These are phyloP conservation scores for Hypoxylon perforatum DNA, from an alignment of 495 filamentous ascomycete species.

Conservation along the genomic window DNA sequence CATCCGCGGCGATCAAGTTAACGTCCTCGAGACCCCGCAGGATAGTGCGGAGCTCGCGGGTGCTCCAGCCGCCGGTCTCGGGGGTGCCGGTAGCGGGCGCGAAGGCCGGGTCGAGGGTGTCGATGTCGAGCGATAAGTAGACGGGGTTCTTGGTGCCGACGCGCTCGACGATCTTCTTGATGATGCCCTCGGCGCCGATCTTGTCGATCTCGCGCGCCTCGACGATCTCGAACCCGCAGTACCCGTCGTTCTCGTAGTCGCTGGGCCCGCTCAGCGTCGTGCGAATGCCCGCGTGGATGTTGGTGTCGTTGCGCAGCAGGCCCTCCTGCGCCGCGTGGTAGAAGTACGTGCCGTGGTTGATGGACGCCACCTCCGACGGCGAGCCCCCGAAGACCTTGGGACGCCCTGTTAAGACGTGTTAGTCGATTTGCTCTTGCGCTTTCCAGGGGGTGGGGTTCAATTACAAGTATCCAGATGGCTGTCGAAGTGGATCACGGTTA, in stretches of 20 bases:
- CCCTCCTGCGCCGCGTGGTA: slow-evolving; percentile 83
- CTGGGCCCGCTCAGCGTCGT: slow-evolving; percentile 76
- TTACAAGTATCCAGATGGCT: slow-evolving; percentile 81
- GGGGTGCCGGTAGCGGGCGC: slow-evolving; percentile 81
- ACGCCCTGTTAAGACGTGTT: slow-evolving; percentile 63
- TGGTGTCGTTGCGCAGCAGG: slow-evolving; percentile 74
- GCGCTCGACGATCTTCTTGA: slow-evolving; percentile 68
- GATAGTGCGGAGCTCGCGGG: slow-evolving; percentile 76
- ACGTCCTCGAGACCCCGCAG: slow-evolving; percentile 74
- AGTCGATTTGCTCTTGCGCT: not conserved
- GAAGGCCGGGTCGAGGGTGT: slow-evolving; percentile 77
- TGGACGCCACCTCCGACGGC: slow-evolving; percentile 68
- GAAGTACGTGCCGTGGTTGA: slow-evolving; percentile 91
- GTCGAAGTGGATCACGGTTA: slow-evolving; percentile 90
- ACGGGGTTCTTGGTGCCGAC: slow-evolving; percentile 73
- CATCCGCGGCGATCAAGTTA: slow-evolving; percentile 79
- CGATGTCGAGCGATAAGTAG: slow-evolving; percentile 81
- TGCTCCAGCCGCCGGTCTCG: slow-evolving; percentile 82
- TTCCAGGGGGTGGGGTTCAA: slow-evolving; percentile 67
- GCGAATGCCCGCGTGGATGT: slow-evolving; percentile 81
- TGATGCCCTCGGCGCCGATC: slow-evolving; percentile 70
- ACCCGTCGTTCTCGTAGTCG: slow-evolving; percentile 76
- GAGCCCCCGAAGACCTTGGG: slow-evolving; percentile 70
- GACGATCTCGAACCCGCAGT: slow-evolving; percentile 77
- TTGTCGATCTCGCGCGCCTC: slow-evolving; percentile 79